Conservation (phyloP, 129 eudicot genomes). For the Cynara cardunculus region DNA sequence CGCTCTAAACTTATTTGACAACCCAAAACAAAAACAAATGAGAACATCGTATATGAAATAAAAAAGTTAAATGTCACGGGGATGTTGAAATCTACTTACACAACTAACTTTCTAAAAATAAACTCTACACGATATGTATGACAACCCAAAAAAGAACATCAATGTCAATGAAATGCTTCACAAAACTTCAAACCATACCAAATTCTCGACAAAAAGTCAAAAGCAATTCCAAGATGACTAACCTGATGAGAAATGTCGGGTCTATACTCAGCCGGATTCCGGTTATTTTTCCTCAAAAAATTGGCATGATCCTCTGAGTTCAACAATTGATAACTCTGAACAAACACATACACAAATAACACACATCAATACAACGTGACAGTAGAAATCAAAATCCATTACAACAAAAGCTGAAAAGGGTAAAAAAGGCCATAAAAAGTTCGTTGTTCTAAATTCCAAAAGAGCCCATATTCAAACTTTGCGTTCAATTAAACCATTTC, state of each 20-base stretch:
- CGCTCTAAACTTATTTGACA: neutral
- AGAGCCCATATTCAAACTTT: neutral
- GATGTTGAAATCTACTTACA: neutral
- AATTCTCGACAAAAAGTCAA: neutral
- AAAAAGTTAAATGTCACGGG: neutral
- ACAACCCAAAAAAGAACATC: neutral
- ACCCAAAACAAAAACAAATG: neutral
- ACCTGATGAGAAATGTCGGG: constrained; percentile 99
- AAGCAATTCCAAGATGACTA: neutral
- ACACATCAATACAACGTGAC: neutral
- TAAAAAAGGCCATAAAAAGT: neutral
- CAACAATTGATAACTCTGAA: constrained; percentile 78
- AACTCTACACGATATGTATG: too few species aligned
- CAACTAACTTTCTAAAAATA: neutral
- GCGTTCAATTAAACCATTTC: neutral
- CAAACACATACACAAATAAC: constrained; percentile 1
- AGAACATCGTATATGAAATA: neutral
- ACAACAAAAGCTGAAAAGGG: neutral
- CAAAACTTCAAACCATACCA: neutral
- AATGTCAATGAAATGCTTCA: neutral
- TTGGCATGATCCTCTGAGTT: constrained; percentile 89
- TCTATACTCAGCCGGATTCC: constrained; percentile 84
- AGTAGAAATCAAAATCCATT: neutral
- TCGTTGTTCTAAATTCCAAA: neutral
- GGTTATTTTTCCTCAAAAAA: constrained; percentile 57